Conservation (phyloP, 495 filamentous ascomycete species). For the Neurospora hispaniola region DNA sequence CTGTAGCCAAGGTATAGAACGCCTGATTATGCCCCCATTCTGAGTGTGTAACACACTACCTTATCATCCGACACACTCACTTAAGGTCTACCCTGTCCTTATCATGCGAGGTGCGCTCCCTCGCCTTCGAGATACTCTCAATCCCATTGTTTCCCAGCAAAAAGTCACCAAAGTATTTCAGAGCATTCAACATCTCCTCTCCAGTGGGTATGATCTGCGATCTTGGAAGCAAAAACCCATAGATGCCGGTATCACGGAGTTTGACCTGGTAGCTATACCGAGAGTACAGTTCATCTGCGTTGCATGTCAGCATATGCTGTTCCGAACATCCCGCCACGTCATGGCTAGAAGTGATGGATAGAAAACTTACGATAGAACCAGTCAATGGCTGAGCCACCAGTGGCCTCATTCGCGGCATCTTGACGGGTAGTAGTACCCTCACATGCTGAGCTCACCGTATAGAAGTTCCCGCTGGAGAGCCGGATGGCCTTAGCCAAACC, state of each 20-base stretch:
- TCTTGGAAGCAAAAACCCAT: slow-evolving; percentile 82
- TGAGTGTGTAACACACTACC: slow-evolving; percentile 10
- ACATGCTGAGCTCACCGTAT: slow-evolving; percentile 78
- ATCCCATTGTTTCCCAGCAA: slow-evolving; percentile 54
- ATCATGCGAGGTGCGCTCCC: background rate
- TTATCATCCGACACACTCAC: slow-evolving; percentile 7
- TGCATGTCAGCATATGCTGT: background rate
- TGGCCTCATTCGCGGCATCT: slow-evolving; percentile 20
- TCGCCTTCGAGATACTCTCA: slow-evolving; percentile 24
- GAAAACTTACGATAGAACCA: slow-evolving; percentile 69
- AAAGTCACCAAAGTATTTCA: slow-evolving; percentile 73
- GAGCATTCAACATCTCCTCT: slow-evolving; percentile 69
- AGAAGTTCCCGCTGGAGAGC: slow-evolving; percentile 58
- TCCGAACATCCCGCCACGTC: background rate
- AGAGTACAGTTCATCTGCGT: slow-evolving; percentile 56
- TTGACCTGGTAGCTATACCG: slow-evolving; percentile 89
- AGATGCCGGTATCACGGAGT: slow-evolving; percentile 82
- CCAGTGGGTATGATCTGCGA: slow-evolving; percentile 86
- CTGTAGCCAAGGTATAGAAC: background rate
- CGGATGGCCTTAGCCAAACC: slow-evolving; percentile 88
- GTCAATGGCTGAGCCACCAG: slow-evolving; percentile 79
- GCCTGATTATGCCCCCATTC: background rate
- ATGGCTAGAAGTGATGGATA: background rate
- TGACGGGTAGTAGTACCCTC: slow-evolving; percentile 55
- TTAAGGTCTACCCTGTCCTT: slow-evolving; percentile 5